A percentile compares a stretch with the other conserved stretches of the same genome.
phyloP scores from a whole-genome alignment of 2,329 filamentous ascomycete genomes.

The Alternaria metachromatica region DNA sequence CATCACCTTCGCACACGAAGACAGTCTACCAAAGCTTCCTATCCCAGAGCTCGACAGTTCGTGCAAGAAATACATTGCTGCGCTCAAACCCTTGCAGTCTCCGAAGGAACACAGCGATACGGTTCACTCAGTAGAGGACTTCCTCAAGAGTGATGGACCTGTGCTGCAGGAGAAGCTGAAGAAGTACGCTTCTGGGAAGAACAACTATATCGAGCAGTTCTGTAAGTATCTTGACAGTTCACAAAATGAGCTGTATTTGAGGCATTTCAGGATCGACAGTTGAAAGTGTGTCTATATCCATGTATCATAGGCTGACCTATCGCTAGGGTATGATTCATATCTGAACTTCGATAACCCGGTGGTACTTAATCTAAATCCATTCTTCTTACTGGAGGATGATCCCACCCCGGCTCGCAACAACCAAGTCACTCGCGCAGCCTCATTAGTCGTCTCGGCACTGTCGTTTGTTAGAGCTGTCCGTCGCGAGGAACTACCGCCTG shows the following conservation, averaged over 20 bases:
- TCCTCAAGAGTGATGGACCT: constrained; percentile 80
- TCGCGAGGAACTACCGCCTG: constrained; percentile 89
- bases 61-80: constrained; percentile 78
- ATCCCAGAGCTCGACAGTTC: constrained; percentile 86
- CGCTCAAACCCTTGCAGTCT: constrained; percentile 81
- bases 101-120: constrained; percentile 84
- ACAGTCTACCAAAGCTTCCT: constrained; percentile 86
- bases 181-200: constrained; percentile 86
- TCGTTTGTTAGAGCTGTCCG: constrained; percentile 93
- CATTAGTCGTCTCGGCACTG: constrained; percentile 85
- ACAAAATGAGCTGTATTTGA: not conserved
- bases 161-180: constrained; percentile 87
- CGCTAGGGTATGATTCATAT: constrained; percentile 94
- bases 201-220: constrained; percentile 98
- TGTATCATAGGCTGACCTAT: constrained; percentile 28
- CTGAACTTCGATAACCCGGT: constrained; percentile 98
- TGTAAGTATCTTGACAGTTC: constrained; percentile 67
- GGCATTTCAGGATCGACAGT: constrained; percentile 11
- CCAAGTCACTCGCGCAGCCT: constrained; percentile 92
- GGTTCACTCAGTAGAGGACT: constrained; percentile 79
- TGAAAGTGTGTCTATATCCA: constrained; percentile 5
- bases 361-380: constrained; percentile 95
- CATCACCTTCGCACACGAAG: constrained; percentile 88
- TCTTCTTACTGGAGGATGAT: constrained; percentile 96
- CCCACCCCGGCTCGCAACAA: constrained; percentile 96